Conservation (phyloP, 2,329 filamentous ascomycete genomes). For the Dactylellina leptospora region DNA sequence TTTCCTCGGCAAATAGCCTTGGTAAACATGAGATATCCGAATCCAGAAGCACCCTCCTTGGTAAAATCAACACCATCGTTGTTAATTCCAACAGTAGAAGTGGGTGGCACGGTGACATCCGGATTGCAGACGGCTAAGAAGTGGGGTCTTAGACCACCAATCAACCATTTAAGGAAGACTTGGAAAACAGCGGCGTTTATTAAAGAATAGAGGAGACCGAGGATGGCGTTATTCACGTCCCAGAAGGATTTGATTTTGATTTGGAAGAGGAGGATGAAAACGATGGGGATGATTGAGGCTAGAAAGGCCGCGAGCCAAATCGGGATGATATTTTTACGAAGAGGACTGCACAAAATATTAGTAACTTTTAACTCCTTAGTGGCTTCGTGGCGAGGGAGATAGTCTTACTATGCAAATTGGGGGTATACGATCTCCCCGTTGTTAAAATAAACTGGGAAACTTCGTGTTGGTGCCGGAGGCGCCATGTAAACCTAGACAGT, state of each 20-base stretch:
- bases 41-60: conserved; percentile 65
- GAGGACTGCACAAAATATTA: conserved; percentile 60
- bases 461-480: conserved; percentile 72
- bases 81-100: conserved; percentile 70
- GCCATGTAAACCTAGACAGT: conserved; percentile 69
- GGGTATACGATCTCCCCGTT: conserved; percentile 76
- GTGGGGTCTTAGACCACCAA: conserved; percentile 76
- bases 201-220: conserved; percentile 75
- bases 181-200: conserved; percentile 79
- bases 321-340: conserved; percentile 73
- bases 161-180: conserved; percentile 78
- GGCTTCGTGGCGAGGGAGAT: background rate
- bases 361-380: background rate
- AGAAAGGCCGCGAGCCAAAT: conserved; percentile 76
- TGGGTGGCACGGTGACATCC: conserved; percentile 18
- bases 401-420: conserved; percentile 70
- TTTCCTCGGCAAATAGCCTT: conserved; percentile 75
- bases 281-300: conserved; percentile 71
- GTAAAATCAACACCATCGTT: conserved; percentile 57
- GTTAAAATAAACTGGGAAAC: conserved; percentile 73
- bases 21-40: conserved; percentile 72
- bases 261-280: conserved; percentile 72
- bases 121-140: conserved; percentile 69
- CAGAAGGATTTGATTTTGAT: conserved; percentile 74
- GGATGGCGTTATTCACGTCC: conserved; percentile 75